A percentile compares a stretch with the other conserved stretches of the same genome.
Evolutionary conservation across 441 rosid genomes (phyloP).

Genomic region (Pelargonium myrrhifolium): DNA sequence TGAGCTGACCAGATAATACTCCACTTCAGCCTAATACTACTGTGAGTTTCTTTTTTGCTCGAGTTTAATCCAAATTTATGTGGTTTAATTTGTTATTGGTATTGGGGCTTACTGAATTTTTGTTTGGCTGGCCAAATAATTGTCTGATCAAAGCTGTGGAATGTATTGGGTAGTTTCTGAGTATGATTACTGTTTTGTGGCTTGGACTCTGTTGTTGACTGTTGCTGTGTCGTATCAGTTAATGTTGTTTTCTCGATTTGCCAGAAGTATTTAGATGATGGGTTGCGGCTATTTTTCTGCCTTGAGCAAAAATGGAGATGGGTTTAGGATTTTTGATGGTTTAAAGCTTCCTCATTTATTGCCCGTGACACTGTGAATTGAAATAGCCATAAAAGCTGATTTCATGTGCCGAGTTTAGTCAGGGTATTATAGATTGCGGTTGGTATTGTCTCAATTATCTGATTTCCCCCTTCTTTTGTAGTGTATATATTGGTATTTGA

Average conservation of each 20-base stretch:
- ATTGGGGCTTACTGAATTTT: not conserved
- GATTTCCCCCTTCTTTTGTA: not conserved
- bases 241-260: conserved; percentile 13
- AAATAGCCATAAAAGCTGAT: conserved; percentile 6
- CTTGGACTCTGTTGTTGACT: not conserved
- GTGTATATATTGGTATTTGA: not conserved
- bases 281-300: conserved; percentile 4
- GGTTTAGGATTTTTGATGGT: conserved; percentile 12
- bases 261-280: not conserved
- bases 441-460: not conserved
- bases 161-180: conserved; percentile 14
- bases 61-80: not conserved
- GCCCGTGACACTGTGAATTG: conserved; percentile 6
- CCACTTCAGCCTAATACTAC: conserved; percentile 12
- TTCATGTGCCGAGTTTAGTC: conserved; percentile 9
- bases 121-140: not conserved
- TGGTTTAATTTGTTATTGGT: not conserved
- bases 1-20: conserved; percentile 20
- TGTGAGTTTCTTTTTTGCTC: conserved; percentile 28
- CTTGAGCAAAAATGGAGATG: conserved; percentile 15
- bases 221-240: not conserved
- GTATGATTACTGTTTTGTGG: not conserved
- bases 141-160: not conserved
- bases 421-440: conserved; percentile 10
- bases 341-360: not conserved